A percentile compares a stretch with the other conserved stretches of the same genome.
phyloP scores from a whole-genome alignment of 2,329 filamentous ascomycete genomes.

The Elsinoe necatrix region DNA sequence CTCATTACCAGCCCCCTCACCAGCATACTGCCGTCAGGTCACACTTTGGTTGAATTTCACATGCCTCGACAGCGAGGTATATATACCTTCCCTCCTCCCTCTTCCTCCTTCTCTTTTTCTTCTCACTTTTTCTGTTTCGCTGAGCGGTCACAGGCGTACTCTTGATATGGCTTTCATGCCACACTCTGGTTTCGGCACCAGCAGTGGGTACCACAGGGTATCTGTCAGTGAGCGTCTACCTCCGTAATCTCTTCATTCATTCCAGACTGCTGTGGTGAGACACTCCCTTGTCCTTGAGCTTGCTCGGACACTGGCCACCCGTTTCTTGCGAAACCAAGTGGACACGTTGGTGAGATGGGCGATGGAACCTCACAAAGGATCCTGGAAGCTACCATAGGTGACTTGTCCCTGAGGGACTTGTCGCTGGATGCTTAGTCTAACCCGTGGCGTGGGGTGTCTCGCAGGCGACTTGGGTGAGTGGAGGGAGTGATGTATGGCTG shows the following conservation, averaged over 20 bases:
- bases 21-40: background rate
- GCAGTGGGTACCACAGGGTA: background rate
- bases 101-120: background rate
- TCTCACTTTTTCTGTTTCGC: slow-evolving; percentile 6
- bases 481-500: slow-evolving; percentile 6
- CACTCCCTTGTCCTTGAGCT: background rate
- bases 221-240: background rate
- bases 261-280: background rate
- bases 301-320: background rate
- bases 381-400: background rate
- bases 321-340: background rate
- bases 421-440: background rate
- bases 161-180: background rate
- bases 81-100: background rate
- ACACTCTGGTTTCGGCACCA: background rate
- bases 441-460: background rate
- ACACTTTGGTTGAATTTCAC: background rate
- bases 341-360: background rate
- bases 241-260: background rate
- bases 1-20: background rate
- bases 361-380: background rate
- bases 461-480: background rate
- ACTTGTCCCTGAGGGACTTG: background rate
- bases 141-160: background rate
- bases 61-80: background rate